These are phyloP conservation scores for Avena eriantha DNA, from an alignment of 176 grass and related monocot genomes.

Conservation along the genomic window DNA sequence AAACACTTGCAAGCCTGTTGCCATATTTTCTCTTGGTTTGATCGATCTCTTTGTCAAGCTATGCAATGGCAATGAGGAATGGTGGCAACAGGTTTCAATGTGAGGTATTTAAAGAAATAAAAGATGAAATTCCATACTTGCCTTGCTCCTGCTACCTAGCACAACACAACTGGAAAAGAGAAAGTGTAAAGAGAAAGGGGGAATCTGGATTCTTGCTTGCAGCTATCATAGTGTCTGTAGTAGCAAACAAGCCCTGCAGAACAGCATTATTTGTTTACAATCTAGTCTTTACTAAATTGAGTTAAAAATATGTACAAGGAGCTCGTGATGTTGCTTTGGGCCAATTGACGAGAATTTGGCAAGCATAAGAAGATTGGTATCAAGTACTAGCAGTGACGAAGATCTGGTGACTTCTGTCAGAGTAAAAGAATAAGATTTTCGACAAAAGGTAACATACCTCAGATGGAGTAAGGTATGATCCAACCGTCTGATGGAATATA, in stretches of 20 bases:
- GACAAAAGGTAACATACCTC: constrained; percentile 25
- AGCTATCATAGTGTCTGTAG: constrained; percentile 51
- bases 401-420: constrained; percentile 46
- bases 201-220: constrained; percentile 65
- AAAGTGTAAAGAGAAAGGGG: constrained; percentile 66
- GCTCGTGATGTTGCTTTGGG: not conserved
- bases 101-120: constrained; percentile 59
- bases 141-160: constrained; percentile 70
- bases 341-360: constrained; percentile 1
- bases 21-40: constrained; percentile 49
- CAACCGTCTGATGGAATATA: constrained; percentile 29
- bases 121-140: constrained; percentile 62
- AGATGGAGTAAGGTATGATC: constrained; percentile 33
- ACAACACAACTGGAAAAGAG: constrained; percentile 53
- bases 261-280: constrained; percentile 26
- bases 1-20: constrained; percentile 71
- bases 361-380: constrained; percentile 35
- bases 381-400: constrained; percentile 25
- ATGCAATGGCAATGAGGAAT: constrained; percentile 42
- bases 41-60: constrained; percentile 46
- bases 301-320: not conserved
- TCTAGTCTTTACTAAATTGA: constrained; percentile 28
- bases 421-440: constrained; percentile 46
- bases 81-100: constrained; percentile 24
- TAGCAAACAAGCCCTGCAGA: constrained; percentile 40